These are phyloP conservation scores for Candida buenavistaensis DNA, from an alignment of 1,139 yeast genomes.

Conservation along the genomic window DNA sequence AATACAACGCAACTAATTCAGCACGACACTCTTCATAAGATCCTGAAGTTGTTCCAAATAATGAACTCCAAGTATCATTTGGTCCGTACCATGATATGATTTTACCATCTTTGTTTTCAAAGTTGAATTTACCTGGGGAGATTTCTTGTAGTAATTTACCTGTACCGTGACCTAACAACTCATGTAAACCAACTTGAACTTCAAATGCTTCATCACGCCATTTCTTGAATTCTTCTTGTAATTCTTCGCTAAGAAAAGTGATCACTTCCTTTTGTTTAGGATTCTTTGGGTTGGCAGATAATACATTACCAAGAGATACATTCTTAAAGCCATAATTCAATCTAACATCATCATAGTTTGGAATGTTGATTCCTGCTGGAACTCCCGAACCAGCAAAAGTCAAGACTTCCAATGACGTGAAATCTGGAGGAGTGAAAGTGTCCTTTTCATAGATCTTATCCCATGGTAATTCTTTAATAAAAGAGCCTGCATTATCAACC, in stretches of 20 bases:
- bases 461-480: slow-evolving; percentile 77
- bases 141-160: slow-evolving; percentile 76
- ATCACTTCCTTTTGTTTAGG: slow-evolving; percentile 67
- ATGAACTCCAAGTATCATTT: slow-evolving; percentile 88
- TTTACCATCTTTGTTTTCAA: slow-evolving; percentile 67
- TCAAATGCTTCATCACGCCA: slow-evolving; percentile 84
- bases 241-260: slow-evolving; percentile 58
- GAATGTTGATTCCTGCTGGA: slow-evolving; percentile 92
- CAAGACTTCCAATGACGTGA: slow-evolving; percentile 83
- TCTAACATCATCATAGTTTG: slow-evolving; percentile 88
- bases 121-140: slow-evolving; percentile 65
- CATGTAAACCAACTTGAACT: slow-evolving; percentile 92
- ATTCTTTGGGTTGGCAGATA: slow-evolving; percentile 64
- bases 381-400: slow-evolving; percentile 89
- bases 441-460: slow-evolving; percentile 72
- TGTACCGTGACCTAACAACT: slow-evolving; percentile 88
- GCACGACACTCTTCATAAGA: slow-evolving; percentile 93
- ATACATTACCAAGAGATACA: slow-evolving; percentile 82
- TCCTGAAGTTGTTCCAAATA: slow-evolving; percentile 80
- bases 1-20: slow-evolving; percentile 81
- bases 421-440: slow-evolving; percentile 86
- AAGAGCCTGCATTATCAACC: slow-evolving; percentile 64
- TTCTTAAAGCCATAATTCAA: slow-evolving; percentile 83
- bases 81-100: slow-evolving; percentile 68
- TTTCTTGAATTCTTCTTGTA: slow-evolving; percentile 60